Base-by-base conservation (phyloP, 2,329 filamentous ascomycete genomes). In the Talaromyces rugulosus region DNA sequence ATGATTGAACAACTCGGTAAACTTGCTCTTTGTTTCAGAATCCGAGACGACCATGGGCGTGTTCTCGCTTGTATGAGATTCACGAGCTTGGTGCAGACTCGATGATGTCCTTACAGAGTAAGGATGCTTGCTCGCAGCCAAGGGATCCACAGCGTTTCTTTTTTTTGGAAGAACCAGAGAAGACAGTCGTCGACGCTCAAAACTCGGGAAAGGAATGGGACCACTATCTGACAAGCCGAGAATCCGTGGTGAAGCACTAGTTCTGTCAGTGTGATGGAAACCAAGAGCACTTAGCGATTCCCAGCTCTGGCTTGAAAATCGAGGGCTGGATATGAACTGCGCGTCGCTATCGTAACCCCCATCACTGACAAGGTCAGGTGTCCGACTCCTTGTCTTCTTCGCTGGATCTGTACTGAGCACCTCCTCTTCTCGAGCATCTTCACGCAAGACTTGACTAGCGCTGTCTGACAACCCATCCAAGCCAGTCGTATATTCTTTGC, bases 311-410 rank as follows among this genome's bases (percentile, higher is more conserved):
- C 58, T 64, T 23, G 62, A 63, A 14, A 72, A 68, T 27, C 68
- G 70, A 28, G 76, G 75, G 12, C 72, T 77, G 14, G 68, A 60
- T 50, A 79, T 73, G 42, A 63, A 74, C 34, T 74, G 75, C 11
- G 76, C 76, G 67, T 79, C 77, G 55, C 76, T 78, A 61, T 79
- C 77, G 62, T 79, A 78, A 7, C 70, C 74, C 59, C 68, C 68
- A 40, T 76, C 76, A 40, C 72, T 78, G 65, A 72, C 70, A 61
- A 76, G 63, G 57, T 73, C 76, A 6, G 50, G 58, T 9, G 53
- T 56, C 16, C 40, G 44, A 47, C 30, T 31, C 16, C 36, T 27
- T 57, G 27, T 56, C 27, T 9, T 53, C 52, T 23, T 28, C 14
- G 11, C 44, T n/a, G 44, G n/a, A 47, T n/a, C 50, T 53, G 27